Evolutionary conservation across 352 stramenopile species (phyloP).

Genomic region (Thalassiosira mediterranea): DNA sequence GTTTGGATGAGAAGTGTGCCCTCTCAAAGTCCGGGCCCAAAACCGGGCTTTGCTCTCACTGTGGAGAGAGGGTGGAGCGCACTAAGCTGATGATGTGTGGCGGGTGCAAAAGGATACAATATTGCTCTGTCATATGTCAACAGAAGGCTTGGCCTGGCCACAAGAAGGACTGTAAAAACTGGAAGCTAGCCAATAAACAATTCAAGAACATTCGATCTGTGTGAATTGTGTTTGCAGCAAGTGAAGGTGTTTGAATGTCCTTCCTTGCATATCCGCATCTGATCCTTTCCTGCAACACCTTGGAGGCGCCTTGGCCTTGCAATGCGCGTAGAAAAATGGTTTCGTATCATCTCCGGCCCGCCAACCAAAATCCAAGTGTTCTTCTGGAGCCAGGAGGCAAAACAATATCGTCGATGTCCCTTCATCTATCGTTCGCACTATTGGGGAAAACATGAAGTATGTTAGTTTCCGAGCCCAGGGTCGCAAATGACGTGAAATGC

Average conservation of each 20-base stretch:
- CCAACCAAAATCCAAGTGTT: conserved; percentile 6
- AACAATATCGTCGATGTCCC: conserved; percentile 13
- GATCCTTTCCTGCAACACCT: conserved; percentile 3
- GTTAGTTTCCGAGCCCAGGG: not conserved
- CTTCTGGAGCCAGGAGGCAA: conserved; percentile 10
- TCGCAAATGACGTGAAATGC: conserved; percentile 5
- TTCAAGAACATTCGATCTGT: too few relatives aligned
- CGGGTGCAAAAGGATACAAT: conserved; percentile 6
- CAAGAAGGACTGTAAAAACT: not conserved
- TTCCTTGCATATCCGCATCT: not conserved
- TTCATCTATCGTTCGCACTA: conserved; percentile 8
- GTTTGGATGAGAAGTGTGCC: not conserved
- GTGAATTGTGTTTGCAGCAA: not conserved
- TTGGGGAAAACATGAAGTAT: conserved; percentile 6
- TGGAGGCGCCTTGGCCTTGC: not conserved
- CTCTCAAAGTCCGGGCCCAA: not conserved
- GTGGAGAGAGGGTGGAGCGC: not conserved
- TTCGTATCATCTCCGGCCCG: not conserved
- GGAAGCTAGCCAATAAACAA: not conserved
- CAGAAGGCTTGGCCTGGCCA: not conserved
- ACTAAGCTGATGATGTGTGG: not conserved
- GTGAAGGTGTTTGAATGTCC: not conserved
- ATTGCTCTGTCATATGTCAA: conserved; percentile 3
- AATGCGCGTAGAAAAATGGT: conserved; percentile 8
- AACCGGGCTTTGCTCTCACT: conserved; percentile 1